These are phyloP conservation scores for Microstegium vimineum DNA, from an alignment of 176 grass and related monocot genomes.

Conservation along the genomic window DNA sequence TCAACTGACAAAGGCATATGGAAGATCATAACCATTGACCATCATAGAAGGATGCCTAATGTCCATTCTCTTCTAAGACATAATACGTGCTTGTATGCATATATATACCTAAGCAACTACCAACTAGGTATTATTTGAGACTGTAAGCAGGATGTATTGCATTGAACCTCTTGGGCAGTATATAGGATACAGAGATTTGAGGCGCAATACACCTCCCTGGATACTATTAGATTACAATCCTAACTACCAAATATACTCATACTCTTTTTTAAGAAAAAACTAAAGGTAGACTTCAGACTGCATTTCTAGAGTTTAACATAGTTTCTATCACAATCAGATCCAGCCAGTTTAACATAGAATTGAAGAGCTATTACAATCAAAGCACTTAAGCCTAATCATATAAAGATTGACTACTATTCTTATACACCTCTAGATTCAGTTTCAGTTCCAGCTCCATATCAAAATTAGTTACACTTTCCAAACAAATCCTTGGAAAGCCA, in stretches of 20 bases:
- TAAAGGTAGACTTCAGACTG: not conserved
- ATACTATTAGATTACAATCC: not conserved
- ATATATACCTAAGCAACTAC: not conserved
- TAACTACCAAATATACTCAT: not conserved
- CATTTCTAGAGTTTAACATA: not conserved
- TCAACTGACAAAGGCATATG: not conserved
- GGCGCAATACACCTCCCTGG: not conserved
- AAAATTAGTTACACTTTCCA: constrained; percentile 7
- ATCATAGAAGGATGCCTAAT: not conserved
- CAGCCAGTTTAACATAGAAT: not conserved
- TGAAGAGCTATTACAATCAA: not conserved
- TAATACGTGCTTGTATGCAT: constrained; percentile 6
- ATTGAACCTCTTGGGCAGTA: not conserved
- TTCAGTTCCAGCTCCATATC: not conserved
- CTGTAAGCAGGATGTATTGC: not conserved
- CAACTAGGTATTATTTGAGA: not conserved
- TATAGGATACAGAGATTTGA: not conserved
- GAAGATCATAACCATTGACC: not conserved
- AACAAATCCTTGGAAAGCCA: not conserved
- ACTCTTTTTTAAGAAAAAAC: not conserved
- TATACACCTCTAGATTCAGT: not conserved
- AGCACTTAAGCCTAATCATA: not conserved
- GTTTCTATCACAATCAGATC: not conserved
- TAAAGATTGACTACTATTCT: not conserved
- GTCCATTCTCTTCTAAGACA: not conserved